phyloP scores from a whole-genome alignment of 371 early-diverging fungal species.

The Mucor piriformis region DNA sequence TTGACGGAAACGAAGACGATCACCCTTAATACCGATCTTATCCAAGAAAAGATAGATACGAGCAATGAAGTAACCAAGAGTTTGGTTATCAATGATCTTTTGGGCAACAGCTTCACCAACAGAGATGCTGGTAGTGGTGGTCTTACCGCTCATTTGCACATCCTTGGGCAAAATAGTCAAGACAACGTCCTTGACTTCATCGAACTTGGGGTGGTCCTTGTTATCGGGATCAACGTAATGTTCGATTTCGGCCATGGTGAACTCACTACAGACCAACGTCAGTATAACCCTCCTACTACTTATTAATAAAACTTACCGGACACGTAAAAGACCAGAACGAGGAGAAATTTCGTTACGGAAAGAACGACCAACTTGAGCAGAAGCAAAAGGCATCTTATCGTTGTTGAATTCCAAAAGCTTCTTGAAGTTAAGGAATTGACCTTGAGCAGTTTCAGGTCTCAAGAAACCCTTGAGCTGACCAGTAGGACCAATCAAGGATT shows the following conservation, averaged over 20 bases:
- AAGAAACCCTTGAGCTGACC: conserved; percentile 95
- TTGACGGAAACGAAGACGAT: conserved; percentile 96
- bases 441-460: conserved; percentile 99
- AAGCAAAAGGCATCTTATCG: conserved; percentile 99
- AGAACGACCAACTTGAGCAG: conserved; percentile 97
- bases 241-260: conserved; percentile 99
- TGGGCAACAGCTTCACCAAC: conserved; percentile 95
- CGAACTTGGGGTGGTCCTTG: conserved; percentile 94
- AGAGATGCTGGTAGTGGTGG: conserved; percentile 70
- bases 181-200: conserved; percentile 77
- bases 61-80: conserved; percentile 98
- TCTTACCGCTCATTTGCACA: conserved; percentile 79
- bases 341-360: conserved; percentile 99
- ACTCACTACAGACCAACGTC: conserved; percentile 73
- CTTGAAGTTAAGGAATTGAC: conserved; percentile 99
- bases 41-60: conserved; percentile 94
- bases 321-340: conserved; percentile 96
- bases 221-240: conserved; percentile 97
- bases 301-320: conserved; percentile 65
- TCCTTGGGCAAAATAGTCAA: conserved; percentile 81
- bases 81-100: conserved; percentile 95
- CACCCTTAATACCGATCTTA: conserved; percentile 92
- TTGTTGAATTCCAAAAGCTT: conserved; percentile 97
- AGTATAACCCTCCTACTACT: neutral
- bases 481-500: conserved; percentile 97